Percentiles rank a stretch among this genome's conserved stretches.
Conservation (phyloP, 2,329 filamentous ascomycete species). For the Cladosporium sphaerospermum region DNA sequence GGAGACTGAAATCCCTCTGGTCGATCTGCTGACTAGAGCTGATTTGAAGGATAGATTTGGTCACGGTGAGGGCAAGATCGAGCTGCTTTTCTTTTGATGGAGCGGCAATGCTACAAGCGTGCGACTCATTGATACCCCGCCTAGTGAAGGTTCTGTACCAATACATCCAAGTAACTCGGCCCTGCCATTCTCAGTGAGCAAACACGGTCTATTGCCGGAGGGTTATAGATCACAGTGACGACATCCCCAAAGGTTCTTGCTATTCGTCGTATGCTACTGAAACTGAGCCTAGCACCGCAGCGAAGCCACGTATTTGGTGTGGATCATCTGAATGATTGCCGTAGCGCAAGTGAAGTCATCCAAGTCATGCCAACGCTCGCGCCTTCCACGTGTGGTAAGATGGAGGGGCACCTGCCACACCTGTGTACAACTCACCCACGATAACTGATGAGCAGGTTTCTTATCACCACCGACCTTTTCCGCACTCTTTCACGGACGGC, state of each 20-base stretch:
- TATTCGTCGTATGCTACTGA: too few relatives aligned
- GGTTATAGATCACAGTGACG: too few relatives aligned
- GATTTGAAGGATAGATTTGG: slow-evolving; percentile 67
- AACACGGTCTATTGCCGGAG: too few relatives aligned
- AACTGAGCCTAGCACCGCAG: too few relatives aligned
- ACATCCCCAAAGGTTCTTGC: too few relatives aligned
- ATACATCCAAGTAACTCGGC: too few relatives aligned
- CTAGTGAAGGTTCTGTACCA: too few relatives aligned
- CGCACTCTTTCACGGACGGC: background rate
- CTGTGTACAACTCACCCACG: background rate
- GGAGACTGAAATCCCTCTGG: slow-evolving; percentile 77
- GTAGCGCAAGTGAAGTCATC: too few relatives aligned
- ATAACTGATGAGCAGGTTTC: background rate
- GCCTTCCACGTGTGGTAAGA: background rate
- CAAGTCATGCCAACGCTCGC: background rate
- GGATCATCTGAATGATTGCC: too few relatives aligned
- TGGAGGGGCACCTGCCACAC: background rate
- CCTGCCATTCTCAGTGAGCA: too few relatives aligned
- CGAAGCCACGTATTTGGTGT: too few relatives aligned
- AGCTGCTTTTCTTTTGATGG: slow-evolving; percentile 52
- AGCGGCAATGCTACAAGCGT: background rate
- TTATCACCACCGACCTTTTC: background rate
- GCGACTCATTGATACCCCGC: background rate
- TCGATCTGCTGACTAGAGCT: slow-evolving; percentile 63
- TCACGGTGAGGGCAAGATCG: slow-evolving; percentile 44